Conservation (phyloP, 176 grass and related monocot genomes). For the Eleusine coracana region DNA sequence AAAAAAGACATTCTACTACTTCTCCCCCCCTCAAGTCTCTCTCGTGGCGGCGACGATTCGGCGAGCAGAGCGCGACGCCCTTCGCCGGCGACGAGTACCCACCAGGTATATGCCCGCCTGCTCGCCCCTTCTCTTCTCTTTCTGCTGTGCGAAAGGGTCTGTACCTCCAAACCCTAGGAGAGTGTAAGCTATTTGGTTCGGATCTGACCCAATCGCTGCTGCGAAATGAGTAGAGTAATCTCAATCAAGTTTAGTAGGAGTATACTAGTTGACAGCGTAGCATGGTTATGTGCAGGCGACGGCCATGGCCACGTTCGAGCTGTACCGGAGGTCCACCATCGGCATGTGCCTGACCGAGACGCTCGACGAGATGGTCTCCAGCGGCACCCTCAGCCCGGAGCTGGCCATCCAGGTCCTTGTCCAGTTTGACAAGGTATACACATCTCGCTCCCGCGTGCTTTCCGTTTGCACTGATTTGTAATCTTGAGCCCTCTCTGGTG, state of each 20-base stretch:
- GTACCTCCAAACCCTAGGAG: not conserved
- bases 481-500: not conserved
- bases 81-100: not conserved
- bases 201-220: not conserved
- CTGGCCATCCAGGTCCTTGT: slow-evolving; percentile 95
- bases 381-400: slow-evolving; percentile 78
- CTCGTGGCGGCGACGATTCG: not conserved
- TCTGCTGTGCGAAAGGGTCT: not conserved
- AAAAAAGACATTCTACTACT: not conserved
- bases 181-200: not conserved
- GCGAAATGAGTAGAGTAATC: not conserved
- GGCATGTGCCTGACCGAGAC: slow-evolving; percentile 93
- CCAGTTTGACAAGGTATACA: slow-evolving; percentile 91
- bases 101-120: not conserved
- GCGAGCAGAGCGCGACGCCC: not conserved
- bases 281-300: slow-evolving; percentile 9
- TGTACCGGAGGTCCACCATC: slow-evolving; percentile 85
- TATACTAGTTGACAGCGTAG: not conserved
- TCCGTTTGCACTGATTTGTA: not conserved
- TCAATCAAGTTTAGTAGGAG: not conserved
- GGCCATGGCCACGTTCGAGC: slow-evolving; percentile 87
- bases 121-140: not conserved
- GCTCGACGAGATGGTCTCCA: slow-evolving; percentile 94
- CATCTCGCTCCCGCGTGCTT: not conserved
- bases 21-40: not conserved